A percentile compares a stretch with the other conserved stretches of the same genome.
phyloP scores from a whole-genome alignment of 2,329 filamentous ascomycete species.

The Fusarium piperis region DNA sequence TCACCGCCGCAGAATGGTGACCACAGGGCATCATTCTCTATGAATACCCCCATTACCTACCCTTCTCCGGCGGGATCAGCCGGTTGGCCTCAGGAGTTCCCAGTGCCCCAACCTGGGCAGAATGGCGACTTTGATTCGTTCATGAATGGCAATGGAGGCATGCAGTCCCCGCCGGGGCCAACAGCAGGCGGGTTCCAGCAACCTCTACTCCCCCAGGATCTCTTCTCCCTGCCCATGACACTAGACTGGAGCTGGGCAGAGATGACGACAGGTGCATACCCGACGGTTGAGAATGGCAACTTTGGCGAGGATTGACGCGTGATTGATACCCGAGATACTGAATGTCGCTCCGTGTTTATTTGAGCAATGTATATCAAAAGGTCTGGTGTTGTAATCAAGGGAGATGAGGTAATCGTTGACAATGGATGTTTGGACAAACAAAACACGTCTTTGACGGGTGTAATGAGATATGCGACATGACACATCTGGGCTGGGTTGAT shows the following conservation, averaged over 20 bases:
- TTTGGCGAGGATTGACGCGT: slow-evolving; percentile 46
- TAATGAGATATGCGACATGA: slow-evolving; percentile 42
- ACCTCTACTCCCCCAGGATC: slow-evolving; percentile 88
- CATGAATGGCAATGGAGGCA: slow-evolving; percentile 52
- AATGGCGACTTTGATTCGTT: slow-evolving; percentile 56
- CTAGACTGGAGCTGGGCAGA: slow-evolving; percentile 87
- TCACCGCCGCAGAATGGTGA: slow-evolving; percentile 43
- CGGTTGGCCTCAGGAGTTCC: slow-evolving; percentile 60
- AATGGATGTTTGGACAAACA: not conserved
- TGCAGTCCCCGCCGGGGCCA: slow-evolving; percentile 48
- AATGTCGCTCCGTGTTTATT: not conserved
- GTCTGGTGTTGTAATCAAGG: not conserved
- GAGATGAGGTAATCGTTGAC: slow-evolving; percentile 7
- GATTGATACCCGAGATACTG: not conserved
- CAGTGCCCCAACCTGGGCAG: slow-evolving; percentile 46
- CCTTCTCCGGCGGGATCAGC: slow-evolving; percentile 56
- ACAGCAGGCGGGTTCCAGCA: slow-evolving; percentile 71
- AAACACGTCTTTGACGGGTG: not conserved
- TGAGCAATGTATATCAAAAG: slow-evolving; percentile 17
- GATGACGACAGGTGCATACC: slow-evolving; percentile 72
- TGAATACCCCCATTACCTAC: slow-evolving; percentile 45
- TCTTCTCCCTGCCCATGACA: slow-evolving; percentile 96
- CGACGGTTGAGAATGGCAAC: slow-evolving; percentile 70
- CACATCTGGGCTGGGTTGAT: slow-evolving; percentile 12
- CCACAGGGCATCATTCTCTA: slow-evolving; percentile 37